Evolutionary conservation across 257 asterid species (phyloP).

Genomic region (Linaria vulgaris): DNA sequence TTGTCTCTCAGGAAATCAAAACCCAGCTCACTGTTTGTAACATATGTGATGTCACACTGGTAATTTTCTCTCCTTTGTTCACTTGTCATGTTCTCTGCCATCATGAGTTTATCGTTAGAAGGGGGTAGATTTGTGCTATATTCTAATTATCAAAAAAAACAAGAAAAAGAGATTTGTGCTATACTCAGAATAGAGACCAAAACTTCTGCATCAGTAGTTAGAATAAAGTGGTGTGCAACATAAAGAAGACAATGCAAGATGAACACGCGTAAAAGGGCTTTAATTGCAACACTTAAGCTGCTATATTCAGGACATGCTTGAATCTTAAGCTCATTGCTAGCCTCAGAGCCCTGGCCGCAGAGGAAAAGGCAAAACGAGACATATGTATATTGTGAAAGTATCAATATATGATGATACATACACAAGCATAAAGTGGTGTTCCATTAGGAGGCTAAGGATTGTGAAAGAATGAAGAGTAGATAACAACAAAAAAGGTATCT

Average conservation of each 20-base stretch:
- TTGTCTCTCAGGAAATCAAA: slow-evolving; percentile 94
- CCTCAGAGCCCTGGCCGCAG: too few species aligned
- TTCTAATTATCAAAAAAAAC: too few species aligned
- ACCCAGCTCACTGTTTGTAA: slow-evolving; percentile 96
- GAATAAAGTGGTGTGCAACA: slow-evolving; percentile 14
- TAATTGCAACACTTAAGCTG: background rate
- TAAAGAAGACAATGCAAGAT: slow-evolving; percentile 5
- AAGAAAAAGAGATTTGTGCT: too few species aligned
- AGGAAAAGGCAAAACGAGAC: too few species aligned
- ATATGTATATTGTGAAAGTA: too few species aligned
- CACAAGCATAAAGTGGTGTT: too few species aligned
- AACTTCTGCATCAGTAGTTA: slow-evolving; percentile 10
- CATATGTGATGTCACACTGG: slow-evolving; percentile 88
- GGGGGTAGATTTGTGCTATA: slow-evolving; percentile 21
- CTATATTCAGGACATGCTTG: background rate
- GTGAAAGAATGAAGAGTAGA: too few species aligned
- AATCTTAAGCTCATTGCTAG: too few species aligned
- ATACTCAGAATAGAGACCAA: slow-evolving; percentile 15
- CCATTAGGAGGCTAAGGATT: too few species aligned
- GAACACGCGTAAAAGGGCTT: slow-evolving; percentile 1
- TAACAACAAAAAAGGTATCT: background rate
- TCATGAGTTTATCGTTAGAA: slow-evolving; percentile 33
- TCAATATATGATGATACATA: too few species aligned
- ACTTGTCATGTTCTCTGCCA: slow-evolving; percentile 94
- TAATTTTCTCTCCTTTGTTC: slow-evolving; percentile 94